Evolutionary conservation across 352 stramenopile genomes (phyloP), one percentile per base, ranked within the genome.

Genomic region (Pythium dissotocum): DNA sequence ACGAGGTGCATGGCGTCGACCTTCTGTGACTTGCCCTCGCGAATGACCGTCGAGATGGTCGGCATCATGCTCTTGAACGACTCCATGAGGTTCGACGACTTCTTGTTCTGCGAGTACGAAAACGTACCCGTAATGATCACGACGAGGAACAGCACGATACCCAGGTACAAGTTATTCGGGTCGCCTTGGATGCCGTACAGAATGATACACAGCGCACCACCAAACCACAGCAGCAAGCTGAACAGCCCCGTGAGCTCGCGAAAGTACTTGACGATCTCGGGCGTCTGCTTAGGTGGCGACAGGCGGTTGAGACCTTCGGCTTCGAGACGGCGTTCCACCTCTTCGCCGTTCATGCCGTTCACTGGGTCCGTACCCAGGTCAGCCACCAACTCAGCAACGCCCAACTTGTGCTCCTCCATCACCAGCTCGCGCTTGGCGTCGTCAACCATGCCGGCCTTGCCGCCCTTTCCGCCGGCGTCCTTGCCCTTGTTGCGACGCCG

Each of bases 11-110:
- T 68, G 7, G 87, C 80, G 59, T 88, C 77, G 46, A 85, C 73
- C 61, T 83, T 82, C 46, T 83, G 75, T 0, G 73, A 71, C 52
- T 80, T 81, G 51, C 77, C 77, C 38, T 85, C 76, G 58, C 77
- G 77, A 21, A 85, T 64, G 48, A 83, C 77, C 30, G 76, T 85
- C 26, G 71, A 74, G 61, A 83, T 76, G 6, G 77, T 81, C 28
- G 77, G 77, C 77, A 85, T 81, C 77, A 85, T 85, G 69, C 77
- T 85, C 61, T 83, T 85, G 73, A 85, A 83, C 53, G 72, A 79
- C 67, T 85, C 77, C 75, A 85, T 85, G 59, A 85, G 56, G 35
- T 82, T 81, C 42, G 61, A 72, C n/a, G 77, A 83, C 61, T 83
- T 73, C 57, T 61, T 46, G 65, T 85, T 83, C 64, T 83, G 76